phyloP scores from a whole-genome alignment of 805 yeast species.

The Phaffomyces thermotolerans region DNA sequence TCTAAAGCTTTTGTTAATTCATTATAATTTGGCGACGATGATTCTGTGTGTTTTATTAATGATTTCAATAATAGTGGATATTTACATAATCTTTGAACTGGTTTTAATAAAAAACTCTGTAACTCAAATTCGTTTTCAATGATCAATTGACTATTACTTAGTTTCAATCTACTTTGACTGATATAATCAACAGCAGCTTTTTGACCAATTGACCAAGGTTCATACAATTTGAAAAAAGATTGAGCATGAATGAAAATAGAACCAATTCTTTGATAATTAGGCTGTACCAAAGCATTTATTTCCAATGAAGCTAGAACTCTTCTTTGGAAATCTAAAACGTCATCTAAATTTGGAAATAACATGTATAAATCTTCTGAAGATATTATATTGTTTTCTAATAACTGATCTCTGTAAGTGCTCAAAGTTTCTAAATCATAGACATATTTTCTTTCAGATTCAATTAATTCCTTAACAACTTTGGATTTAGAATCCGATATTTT shows the following conservation, averaged over 20 bases:
- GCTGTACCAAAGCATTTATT: constrained; percentile 71
- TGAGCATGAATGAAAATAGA: constrained; percentile 82
- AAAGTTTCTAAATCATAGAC: constrained; percentile 85
- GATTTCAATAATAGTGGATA: constrained; percentile 82
- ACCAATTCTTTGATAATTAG: constrained; percentile 77
- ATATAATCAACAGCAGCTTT: constrained; percentile 80
- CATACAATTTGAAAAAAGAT: constrained; percentile 79
- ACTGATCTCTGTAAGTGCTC: constrained; percentile 57
- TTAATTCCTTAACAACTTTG: constrained; percentile 75
- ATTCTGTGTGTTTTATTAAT: constrained; percentile 57
- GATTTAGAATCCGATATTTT: constrained; percentile 49
- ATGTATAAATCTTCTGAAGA: constrained; percentile 73
- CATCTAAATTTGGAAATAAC: constrained; percentile 78
- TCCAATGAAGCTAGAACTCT: constrained; percentile 84
- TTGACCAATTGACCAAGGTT: constrained; percentile 92
- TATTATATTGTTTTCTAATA: constrained; percentile 57
- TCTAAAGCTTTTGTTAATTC: constrained; percentile 68
- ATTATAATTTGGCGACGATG: constrained; percentile 43
- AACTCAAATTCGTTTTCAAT: constrained; percentile 84
- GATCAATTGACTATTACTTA: constrained; percentile 43
- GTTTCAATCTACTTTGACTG: constrained; percentile 46
- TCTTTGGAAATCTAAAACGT: constrained; percentile 86
- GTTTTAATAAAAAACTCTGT: constrained; percentile 84
- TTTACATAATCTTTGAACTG: constrained; percentile 93
- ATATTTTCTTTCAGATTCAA: constrained; percentile 87